phyloP scores from a whole-genome alignment of 805 yeast genomes.

The Saturnispora sekii region DNA sequence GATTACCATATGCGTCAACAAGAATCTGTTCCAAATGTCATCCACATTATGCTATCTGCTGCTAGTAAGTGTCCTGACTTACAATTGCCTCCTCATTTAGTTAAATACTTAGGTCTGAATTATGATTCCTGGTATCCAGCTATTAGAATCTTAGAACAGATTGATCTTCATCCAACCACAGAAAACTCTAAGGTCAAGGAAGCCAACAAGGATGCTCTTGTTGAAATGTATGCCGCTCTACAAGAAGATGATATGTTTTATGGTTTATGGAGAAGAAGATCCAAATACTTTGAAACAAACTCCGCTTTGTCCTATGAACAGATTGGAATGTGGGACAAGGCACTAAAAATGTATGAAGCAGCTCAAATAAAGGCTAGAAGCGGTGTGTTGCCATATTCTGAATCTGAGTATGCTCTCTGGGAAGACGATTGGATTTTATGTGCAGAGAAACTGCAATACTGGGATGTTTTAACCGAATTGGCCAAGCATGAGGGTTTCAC shows the following conservation, averaged over 20 bases:
- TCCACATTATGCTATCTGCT: constrained; percentile 77
- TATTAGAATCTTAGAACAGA: constrained; percentile 70
- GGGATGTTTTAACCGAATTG: constrained; percentile 94
- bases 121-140: constrained; percentile 91
- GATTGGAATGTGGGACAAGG: constrained; percentile 89
- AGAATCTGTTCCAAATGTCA: constrained; percentile 76
- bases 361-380: constrained; percentile 96
- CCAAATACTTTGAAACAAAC: constrained; percentile 87
- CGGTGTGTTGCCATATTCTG: constrained; percentile 91
- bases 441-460: constrained; percentile 93
- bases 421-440: constrained; percentile 98
- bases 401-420: constrained; percentile 92
- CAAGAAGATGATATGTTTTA: constrained; percentile 96
- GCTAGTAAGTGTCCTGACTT: constrained; percentile 61
- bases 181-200: constrained; percentile 72
- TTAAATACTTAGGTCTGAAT: constrained; percentile 78
- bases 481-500: constrained; percentile 98
- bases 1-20: constrained; percentile 92
- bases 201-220: constrained; percentile 79
- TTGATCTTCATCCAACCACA: constrained; percentile 34
- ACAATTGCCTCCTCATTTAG: constrained; percentile 88
- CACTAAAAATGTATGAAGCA: constrained; percentile 85
- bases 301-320: constrained; percentile 92
- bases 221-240: constrained; percentile 77
- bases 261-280: constrained; percentile 95